Conservation (phyloP, 768 basidiomycete species). For the Macrocybe gigantea region DNA sequence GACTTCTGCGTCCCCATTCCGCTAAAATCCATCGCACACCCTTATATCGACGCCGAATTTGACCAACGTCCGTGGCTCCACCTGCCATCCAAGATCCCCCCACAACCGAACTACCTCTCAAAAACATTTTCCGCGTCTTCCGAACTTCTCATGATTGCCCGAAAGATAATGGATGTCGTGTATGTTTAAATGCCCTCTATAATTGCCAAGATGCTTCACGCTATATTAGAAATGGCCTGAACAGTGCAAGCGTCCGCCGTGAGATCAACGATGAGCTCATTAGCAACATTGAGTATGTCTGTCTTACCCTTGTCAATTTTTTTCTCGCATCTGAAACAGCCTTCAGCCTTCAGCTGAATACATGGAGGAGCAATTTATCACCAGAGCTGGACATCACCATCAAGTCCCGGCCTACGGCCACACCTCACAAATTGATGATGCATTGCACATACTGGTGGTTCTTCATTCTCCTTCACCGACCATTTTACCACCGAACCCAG, state of each 20-base stretch:
- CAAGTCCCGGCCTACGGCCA: conserved; percentile 38
- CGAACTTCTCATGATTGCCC: conserved; percentile 40
- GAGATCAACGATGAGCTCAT: conserved; percentile 41
- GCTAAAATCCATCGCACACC: conserved; percentile 33
- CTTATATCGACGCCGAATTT: conserved; percentile 42
- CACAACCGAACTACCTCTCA: conserved; percentile 36
- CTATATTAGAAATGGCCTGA: conserved; percentile 31
- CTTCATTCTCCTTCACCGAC: conserved; percentile 55
- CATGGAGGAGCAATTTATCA: conserved; percentile 39
- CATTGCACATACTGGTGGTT: conserved; percentile 55
- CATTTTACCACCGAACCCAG: conserved; percentile 41
- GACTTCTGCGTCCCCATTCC: conserved; percentile 45
- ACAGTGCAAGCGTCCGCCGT: conserved; percentile 29
- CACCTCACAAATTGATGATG: conserved; percentile 50
- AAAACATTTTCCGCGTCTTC: conserved; percentile 45
- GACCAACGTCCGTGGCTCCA: conserved; percentile 43
- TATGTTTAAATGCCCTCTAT: conserved; percentile 20
- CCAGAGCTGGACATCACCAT: conserved; percentile 46
- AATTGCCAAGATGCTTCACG: background rate
- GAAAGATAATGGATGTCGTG: conserved; percentile 52
- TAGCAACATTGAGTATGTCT: conserved; percentile 46
- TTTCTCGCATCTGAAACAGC: background rate
- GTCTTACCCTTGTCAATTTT: background rate
- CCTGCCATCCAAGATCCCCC: conserved; percentile 29
- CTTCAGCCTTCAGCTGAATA: conserved; percentile 37